Evolutionary conservation across 768 basidiomycete species (phyloP), one percentile per base, ranked within the genome.

Genomic region (Agaricus subrufescens): DNA sequence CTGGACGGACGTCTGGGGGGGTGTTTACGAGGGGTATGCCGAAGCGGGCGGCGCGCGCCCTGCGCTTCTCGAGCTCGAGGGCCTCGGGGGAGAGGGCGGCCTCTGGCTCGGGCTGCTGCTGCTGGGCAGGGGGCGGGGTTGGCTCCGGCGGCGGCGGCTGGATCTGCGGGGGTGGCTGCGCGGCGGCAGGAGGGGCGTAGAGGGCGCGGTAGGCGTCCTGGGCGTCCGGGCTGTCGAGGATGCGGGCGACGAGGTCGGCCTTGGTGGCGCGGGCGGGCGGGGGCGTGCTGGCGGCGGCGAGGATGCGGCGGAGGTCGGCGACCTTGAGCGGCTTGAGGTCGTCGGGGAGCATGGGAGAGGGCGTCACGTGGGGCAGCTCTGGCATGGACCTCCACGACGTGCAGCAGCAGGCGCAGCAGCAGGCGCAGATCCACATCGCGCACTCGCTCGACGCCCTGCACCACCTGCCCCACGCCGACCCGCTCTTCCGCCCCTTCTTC

Each of bases 261-360:
- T 89, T 91, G 65, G 79, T 87, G 5, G 81, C 75, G 65, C 84
- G 85, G 62, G 78, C 70, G 0, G 82, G 78, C 34, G 75, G 66
- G 4, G 78, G 46, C 53, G 82, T 71, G 37, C 65, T 57, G 23
- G 85, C 87, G 46, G 73, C 75, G 51, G 73, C 43, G 65, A 89
- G 81, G 58, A 89, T 79, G 55, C 80, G 75, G 63, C 73, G 83
- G 68, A 89, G 82, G 61, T 89, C 87, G 37, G 78, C 77, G 65
- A 88, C 87, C 68, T 86, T 88, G 73, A 89, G 82, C 0, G 83
- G 70, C 68, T 83, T 85, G 57, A 74, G 72, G 64, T 75, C 72
- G 27, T 34, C 34, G 34, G 34, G 8, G 34, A 34, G 34, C 34
- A 34, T 34, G 34, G 34, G 8, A 34, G 7, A 11, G 7, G 34